Evolutionary conservation across 2,329 filamentous ascomycete species (phyloP), one percentile per base, ranked within the genome.

Genomic region (Sodiomyces alkalinus): DNA sequence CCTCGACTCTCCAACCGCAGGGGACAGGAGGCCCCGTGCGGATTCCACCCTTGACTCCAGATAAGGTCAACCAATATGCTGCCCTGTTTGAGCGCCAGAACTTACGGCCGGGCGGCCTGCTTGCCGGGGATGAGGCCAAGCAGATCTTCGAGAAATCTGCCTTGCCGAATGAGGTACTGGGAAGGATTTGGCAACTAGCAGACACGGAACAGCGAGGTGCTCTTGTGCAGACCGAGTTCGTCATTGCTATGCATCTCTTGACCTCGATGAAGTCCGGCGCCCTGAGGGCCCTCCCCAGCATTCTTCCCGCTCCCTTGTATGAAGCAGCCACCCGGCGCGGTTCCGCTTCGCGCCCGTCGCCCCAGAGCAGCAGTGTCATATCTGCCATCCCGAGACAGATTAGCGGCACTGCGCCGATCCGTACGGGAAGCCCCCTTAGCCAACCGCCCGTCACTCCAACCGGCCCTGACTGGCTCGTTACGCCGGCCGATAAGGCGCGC

Each of bases 201-300:
- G 90, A 98, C 49, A 90, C 83, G 0, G 86, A 94, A 53, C 85
- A 93, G 55, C 74, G 86, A 29, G 90, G 90, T 28, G 74, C 79
- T 18, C 64, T 98, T 19, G 80, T 86, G 33, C 66, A 76, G 42
- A 87, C 85, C 10, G 90, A 96, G 44, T 98, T 98, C 49, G 80
- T 93, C 47, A 92, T 98, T 45, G 90, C 90, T 25, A 98, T 98
- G 90, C 90, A 98, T 52, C 62, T 98, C 35, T 65, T 98, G 36
- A 87, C 83, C 10, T 93, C 85, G 9, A 83, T 82, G 56, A 93
- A 92, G 61, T 79, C 75, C 9, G 80, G 85, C 14, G 65, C 74
- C 17, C 67, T 98, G 50, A 75, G 82, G 38, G 74, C 69, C 13
- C 64, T 96, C 32, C 90, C 90, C 2, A 78, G 62, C 35, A 71